Conservation (phyloP, 2,329 filamentous ascomycete species). For the Aspergillus quadrilineatus region DNA sequence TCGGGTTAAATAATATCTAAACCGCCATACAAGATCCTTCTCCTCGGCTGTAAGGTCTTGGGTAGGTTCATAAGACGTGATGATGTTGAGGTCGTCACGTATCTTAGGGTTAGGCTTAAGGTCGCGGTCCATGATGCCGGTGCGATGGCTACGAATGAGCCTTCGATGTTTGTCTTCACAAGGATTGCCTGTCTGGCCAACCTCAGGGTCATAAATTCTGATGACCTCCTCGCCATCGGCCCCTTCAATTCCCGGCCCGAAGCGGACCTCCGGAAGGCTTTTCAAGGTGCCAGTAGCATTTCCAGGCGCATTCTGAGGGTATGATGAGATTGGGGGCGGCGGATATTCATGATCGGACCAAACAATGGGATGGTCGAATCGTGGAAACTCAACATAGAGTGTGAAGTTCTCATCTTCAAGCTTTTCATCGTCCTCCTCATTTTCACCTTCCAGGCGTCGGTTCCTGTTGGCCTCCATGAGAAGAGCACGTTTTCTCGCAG, state of each 20-base stretch:
- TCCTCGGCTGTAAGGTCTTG: conserved; percentile 85
- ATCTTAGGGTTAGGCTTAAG: conserved; percentile 95
- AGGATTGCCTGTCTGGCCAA: conserved; percentile 84
- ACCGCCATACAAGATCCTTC: conserved; percentile 96
- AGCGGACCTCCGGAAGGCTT: conserved; percentile 81
- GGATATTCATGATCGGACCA: conserved; percentile 94
- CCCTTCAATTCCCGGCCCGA: conserved; percentile 83
- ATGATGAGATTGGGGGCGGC: conserved; percentile 74
- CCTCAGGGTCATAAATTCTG: conserved; percentile 89
- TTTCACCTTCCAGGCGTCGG: conserved; percentile 33
- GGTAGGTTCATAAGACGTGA: conserved; percentile 90
- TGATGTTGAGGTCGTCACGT: conserved; percentile 85
- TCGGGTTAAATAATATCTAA: conserved; percentile 86
- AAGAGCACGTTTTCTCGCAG: conserved; percentile 58
- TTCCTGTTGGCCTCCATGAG: conserved; percentile 37
- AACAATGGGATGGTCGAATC: conserved; percentile 93
- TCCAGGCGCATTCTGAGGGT: conserved; percentile 63
- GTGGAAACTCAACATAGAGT: conserved; percentile 85
- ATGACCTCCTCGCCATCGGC: conserved; percentile 62
- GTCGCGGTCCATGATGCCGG: conserved; percentile 91
- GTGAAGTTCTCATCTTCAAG: conserved; percentile 67
- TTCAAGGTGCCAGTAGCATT: conserved; percentile 71
- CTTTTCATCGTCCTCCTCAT: conserved; percentile 41
- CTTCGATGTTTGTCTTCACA: conserved; percentile 92
- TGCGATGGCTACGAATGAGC: conserved; percentile 86